Conservation (phyloP, 2,329 filamentous ascomycete species). For the Trichoderma sp. region DNA sequence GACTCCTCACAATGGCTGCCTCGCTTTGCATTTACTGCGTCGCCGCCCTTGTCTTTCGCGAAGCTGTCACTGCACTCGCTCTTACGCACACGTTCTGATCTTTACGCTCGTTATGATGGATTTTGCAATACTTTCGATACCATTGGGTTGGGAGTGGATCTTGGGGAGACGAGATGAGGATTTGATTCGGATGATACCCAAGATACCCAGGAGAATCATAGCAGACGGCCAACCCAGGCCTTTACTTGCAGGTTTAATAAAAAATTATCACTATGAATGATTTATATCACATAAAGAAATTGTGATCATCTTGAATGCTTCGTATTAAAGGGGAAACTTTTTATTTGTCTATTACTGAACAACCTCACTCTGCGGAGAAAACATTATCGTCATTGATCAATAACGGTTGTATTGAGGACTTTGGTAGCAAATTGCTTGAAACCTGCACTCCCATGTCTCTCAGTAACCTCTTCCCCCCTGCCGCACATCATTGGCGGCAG, state of each 20-base stretch:
- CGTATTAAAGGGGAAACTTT: background rate
- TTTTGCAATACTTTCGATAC: conserved; percentile 22
- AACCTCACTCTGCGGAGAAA: background rate
- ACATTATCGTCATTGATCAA: conserved; percentile 21
- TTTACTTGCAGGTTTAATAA: background rate
- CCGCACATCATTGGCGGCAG: conserved; percentile 4
- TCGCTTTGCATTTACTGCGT: conserved; percentile 10
- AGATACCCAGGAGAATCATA: conserved; percentile 26
- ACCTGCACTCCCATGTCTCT: conserved; percentile 15
- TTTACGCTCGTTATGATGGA: conserved; percentile 19
- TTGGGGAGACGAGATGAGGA: conserved; percentile 16
- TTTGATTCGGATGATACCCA: conserved; percentile 32
- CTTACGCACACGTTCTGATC: conserved; percentile 11
- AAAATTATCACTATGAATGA: background rate
- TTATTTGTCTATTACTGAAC: background rate
- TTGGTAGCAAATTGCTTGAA: conserved; percentile 16
- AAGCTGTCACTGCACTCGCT: background rate
- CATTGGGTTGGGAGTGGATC: conserved; percentile 13
- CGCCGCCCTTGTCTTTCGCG: background rate
- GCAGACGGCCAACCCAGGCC: conserved; percentile 10
- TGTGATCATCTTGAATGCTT: no score
- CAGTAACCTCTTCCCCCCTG: background rate
- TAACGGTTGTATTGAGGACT: conserved; percentile 19
- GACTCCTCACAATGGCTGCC: background rate
- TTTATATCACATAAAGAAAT: background rate